These are phyloP conservation scores for Scenedesmus sp. DNA, from an alignment of 163 green algal genomes.

Conservation along the genomic window DNA sequence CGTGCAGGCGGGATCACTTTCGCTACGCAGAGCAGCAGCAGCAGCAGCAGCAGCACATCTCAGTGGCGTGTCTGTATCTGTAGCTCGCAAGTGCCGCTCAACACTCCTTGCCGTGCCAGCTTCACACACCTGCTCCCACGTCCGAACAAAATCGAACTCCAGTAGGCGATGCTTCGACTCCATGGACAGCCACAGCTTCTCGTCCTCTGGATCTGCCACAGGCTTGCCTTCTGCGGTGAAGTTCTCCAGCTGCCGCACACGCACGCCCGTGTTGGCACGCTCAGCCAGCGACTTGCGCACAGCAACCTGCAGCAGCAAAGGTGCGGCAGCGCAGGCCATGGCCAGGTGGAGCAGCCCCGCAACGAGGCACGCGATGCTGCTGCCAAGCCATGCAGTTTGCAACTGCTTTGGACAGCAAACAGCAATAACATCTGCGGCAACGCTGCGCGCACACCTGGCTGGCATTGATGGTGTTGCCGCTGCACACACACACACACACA, in stretches of 20 bases:
- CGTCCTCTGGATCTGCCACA: slow-evolving; percentile 69
- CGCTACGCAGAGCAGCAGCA: no score
- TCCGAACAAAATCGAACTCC: slow-evolving; percentile 68
- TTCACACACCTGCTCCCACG: slow-evolving; percentile 64
- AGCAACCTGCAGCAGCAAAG: slow-evolving; percentile 3
- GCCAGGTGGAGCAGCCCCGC: no score
- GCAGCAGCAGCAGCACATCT: no score
- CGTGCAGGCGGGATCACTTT: no score
- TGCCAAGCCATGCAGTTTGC: slow-evolving; percentile 20
- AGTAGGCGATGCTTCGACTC: slow-evolving; percentile 64
- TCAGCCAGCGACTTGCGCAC: slow-evolving; percentile 30
- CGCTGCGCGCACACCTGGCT: no score
- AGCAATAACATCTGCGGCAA: slow-evolving; percentile 18
- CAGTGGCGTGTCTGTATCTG: no score
- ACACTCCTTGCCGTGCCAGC: no score
- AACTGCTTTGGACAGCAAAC: background rate
- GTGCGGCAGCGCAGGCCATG: no score
- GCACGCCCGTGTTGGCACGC: slow-evolving; percentile 6
- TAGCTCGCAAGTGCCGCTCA: no score
- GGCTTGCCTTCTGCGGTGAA: slow-evolving; percentile 66
- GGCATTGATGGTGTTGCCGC: no score
- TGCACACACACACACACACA: no score
- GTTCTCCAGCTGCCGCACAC: slow-evolving; percentile 60
- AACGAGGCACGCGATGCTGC: no score
- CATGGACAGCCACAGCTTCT: slow-evolving; percentile 71